Percentiles rank a stretch among this genome's conserved stretches.
phyloP scores from a whole-genome alignment of 345 rosid species.

The Iberis pinnata region DNA sequence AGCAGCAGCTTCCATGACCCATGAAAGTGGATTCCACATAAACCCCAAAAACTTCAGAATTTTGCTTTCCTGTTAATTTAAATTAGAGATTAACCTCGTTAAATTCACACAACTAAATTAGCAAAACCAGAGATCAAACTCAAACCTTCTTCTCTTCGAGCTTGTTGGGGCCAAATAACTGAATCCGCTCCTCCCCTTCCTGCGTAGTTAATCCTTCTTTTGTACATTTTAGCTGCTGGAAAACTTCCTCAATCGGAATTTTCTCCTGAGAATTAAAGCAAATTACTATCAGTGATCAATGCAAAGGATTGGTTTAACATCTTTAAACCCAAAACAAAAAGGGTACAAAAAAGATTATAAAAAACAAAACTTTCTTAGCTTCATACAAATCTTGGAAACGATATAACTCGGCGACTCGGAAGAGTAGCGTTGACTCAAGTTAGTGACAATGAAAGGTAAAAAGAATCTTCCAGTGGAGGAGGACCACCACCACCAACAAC shows the following conservation, averaged over 20 bases:
- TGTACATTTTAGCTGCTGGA: slow-evolving; percentile 70
- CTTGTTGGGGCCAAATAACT: slow-evolving; percentile 81
- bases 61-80: slow-evolving; percentile 32
- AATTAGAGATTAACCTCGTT: slow-evolving; percentile 1
- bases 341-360: not conserved
- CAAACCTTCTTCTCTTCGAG: slow-evolving; percentile 74
- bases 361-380: not conserved
- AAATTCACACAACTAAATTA: not conserved
- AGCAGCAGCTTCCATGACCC: slow-evolving; percentile 95
- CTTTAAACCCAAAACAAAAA: slow-evolving; percentile 8
- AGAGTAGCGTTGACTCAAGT: slow-evolving; percentile 28
- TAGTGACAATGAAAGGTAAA: no score
- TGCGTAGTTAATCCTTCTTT: slow-evolving; percentile 60
- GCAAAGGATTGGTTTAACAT: not conserved
- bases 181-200: slow-evolving; percentile 72
- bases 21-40: slow-evolving; percentile 90
- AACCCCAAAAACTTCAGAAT: slow-evolving; percentile 74
- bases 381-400: slow-evolving; percentile 3
- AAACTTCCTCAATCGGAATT: slow-evolving; percentile 83
- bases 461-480: slow-evolving; percentile 30
- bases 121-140: not conserved
- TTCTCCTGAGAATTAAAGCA: slow-evolving; percentile 47
- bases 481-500: slow-evolving; percentile 24
- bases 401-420: slow-evolving; percentile 22
- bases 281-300: not conserved